Evolutionary conservation across 495 filamentous ascomycete genomes (phyloP).

Genomic region (Neurospora discreta): DNA sequence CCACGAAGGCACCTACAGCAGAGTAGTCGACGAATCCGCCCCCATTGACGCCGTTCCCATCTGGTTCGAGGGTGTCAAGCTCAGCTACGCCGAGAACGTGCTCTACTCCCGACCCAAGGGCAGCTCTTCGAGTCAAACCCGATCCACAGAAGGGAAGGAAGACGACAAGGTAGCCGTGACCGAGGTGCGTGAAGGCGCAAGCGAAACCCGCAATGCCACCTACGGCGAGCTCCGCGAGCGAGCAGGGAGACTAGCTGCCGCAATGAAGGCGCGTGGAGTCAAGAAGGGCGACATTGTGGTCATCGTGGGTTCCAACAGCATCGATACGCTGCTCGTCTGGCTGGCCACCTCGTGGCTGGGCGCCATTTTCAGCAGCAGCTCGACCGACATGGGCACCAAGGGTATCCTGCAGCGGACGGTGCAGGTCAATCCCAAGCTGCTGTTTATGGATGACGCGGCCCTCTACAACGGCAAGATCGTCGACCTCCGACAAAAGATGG

Average conservation of each 20-base stretch:
- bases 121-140: conserved; percentile 13
- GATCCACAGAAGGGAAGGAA: conserved; percentile 48
- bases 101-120: conserved; percentile 36
- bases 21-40: conserved; percentile 54
- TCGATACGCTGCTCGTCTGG: conserved; percentile 58
- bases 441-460: conserved; percentile 70
- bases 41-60: conserved; percentile 57
- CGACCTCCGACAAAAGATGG: conserved; percentile 62
- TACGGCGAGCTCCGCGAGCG: conserved; percentile 50
- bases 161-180: conserved; percentile 56
- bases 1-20: conserved; percentile 44
- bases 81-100: conserved; percentile 58
- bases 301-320: conserved; percentile 58
- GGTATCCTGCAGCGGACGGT: conserved; percentile 63
- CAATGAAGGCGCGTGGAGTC: conserved; percentile 52
- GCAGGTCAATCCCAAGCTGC: conserved; percentile 56
- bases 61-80: conserved; percentile 54
- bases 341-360: conserved; percentile 55
- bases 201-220: conserved; percentile 44
- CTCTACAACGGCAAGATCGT: conserved; percentile 69
- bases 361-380: conserved; percentile 57
- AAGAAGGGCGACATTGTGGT: conserved; percentile 60
- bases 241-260: conserved; percentile 46
- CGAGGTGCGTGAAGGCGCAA: conserved; percentile 60
- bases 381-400: conserved; percentile 70